Base-by-base conservation (phyloP, 2,329 filamentous ascomycete genomes). In the Penicillium griseofulvum region DNA sequence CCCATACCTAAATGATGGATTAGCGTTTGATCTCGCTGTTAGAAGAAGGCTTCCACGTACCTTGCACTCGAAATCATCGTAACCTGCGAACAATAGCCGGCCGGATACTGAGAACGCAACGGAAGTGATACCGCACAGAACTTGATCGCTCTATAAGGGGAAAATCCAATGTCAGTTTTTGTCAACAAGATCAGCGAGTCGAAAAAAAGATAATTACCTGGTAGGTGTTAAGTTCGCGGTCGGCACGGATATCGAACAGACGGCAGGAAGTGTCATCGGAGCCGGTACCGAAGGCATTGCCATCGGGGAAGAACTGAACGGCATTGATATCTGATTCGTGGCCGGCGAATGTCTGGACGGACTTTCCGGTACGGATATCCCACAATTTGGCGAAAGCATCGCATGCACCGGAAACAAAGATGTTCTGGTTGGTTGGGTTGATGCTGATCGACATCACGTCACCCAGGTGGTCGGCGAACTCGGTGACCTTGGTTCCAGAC, bases 391-490 rank as follows among this genome's bases (percentile, higher is more conserved):
- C 94, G 72, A 97, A 99, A 16, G 93, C 92, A 75, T 99, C 94
- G 77, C 94, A 99, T 68, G 94, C 94, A 74, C 94, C 94, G n/a
- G 94, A 97, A 62, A 97, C 94, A 74, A 99, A 99, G 61, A 96
- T 94, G 78, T 97, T 97, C 78, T 96, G 92, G 80, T 97, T 97
- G 60, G 95, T 96, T 1, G 94, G 94, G 80, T 99, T 97, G 76
- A 99, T 90, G 83, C 93, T 97, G 79, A 97, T 91, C 81, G 93
- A 97, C 94, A 99, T 99, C 66, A 99, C 94, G 71, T 99, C 94
- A 72, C 94, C 94, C 11, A 99, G 83, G 74, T 99, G 94, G 77
- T 99, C 94, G 70, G 94, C 94, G 66, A 97, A 99, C 75, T 99
- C 94, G 71, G 92, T 96, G 39, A 96, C 89, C 80, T 97, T 97